A percentile compares a stretch with the other conserved stretches of the same genome.
Evolutionary conservation across 805 yeast species (phyloP).

Genomic region (Suhomyces sp.): DNA sequence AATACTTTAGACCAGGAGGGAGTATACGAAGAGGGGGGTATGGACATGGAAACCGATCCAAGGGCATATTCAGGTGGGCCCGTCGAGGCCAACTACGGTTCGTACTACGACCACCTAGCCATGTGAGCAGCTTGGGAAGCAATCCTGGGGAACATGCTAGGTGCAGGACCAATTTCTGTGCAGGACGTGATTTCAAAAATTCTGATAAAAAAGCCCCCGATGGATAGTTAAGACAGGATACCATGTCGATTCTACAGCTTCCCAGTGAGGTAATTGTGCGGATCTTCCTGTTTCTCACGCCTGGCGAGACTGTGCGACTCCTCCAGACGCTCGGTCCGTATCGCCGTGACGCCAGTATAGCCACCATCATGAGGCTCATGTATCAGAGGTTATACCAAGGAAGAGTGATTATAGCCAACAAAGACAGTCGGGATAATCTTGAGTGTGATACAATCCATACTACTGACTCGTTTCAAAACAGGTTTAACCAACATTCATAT

Average conservation of each 20-base stretch:
- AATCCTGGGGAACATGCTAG: neutral
- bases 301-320: slow-evolving; percentile 5
- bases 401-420: slow-evolving; percentile 11
- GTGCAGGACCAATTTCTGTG: neutral
- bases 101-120: slow-evolving; percentile 13
- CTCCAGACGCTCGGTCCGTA: slow-evolving; percentile 5
- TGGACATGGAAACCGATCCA: neutral
- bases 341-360: neutral
- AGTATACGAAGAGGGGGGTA: neutral
- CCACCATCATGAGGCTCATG: slow-evolving; percentile 7
- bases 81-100: slow-evolving; percentile 18
- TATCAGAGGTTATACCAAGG: slow-evolving; percentile 22
- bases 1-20: too few relatives aligned
- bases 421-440: neutral
- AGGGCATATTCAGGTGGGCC: neutral
- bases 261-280: slow-evolving; percentile 19
- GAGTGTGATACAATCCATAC: slow-evolving; percentile 13
- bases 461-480: slow-evolving; percentile 11
- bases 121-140: neutral
- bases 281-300: slow-evolving; percentile 11
- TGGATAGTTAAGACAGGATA: neutral
- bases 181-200: neutral
- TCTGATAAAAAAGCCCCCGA: neutral
- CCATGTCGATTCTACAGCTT: slow-evolving; percentile 8
- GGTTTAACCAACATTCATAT: slow-evolving; percentile 4